Evolutionary conservation across 2,329 filamentous ascomycete genomes (phyloP), one percentile per base, ranked within the genome.

Genomic region (Aureobasidium sp.): DNA sequence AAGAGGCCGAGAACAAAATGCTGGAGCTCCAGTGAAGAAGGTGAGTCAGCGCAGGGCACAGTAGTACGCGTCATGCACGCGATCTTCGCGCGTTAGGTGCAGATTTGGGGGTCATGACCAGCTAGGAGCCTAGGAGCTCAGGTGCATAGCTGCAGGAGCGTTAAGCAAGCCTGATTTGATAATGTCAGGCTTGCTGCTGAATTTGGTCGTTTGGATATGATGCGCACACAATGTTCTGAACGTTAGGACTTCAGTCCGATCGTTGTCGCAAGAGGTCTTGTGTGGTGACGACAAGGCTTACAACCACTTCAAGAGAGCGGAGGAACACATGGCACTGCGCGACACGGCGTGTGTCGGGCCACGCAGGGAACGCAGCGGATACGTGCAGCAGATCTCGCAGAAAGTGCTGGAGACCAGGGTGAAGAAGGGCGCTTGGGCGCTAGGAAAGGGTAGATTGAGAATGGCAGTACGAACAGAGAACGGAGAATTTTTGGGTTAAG

Each of bases 61-160:
- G 29, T 34, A 60, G 57, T 51, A 51, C 57, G 57, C 57, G 57
- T 60, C 57, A 60, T 60, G 44, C 44, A 60, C 57, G 57, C 55
- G 55, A 59, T 59, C 42, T 39, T 48, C 32, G 55, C 55, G 55
- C 57, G 57, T 51, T 50, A 46, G 26, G 36, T 51, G 57, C 46
- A 58, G 42, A 39, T 23, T 26, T 58, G 37, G 41, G 55, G 39
- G n/a, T 58, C n/a, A 29, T 58, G 42, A 58, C 41, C 53, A 57
- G 29, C 17, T 46, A 20, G 29, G 41, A 48, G 42, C 55, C 17
- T 46, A 20, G 29, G 41, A 48, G 42, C 55, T 58, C 55, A 48
- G 41, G 42, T 51, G 57, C 57, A 42, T 50, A n/a, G 55, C 55
- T 51, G 46, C 57, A 60, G 15, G 46, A 60, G 37, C 57, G 57